phyloP scores from a whole-genome alignment of 2,329 filamentous ascomycete species.

The Coniochaeta sp. region DNA sequence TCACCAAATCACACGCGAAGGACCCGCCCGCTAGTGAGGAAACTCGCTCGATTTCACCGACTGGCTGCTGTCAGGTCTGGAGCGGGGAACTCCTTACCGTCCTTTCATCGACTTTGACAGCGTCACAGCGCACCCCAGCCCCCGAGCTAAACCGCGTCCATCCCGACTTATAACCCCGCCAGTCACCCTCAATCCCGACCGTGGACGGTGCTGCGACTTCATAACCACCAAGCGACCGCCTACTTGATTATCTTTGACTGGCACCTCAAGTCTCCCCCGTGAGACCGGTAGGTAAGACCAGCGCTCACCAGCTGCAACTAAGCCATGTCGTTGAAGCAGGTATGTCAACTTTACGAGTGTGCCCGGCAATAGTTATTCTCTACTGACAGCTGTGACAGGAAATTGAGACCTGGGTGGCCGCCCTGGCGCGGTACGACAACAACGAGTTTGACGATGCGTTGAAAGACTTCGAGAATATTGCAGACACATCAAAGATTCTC shows the following conservation, averaged over 20 bases:
- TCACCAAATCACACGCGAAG: slow-evolving; percentile 2
- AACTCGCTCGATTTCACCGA: background rate
- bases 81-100: slow-evolving; percentile 1
- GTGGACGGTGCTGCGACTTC: background rate
- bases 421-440: slow-evolving; percentile 87
- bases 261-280: slow-evolving; percentile 3
- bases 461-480: slow-evolving; percentile 74
- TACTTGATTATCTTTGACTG: background rate
- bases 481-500: slow-evolving; percentile 94
- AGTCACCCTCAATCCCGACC: background rate
- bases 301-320: background rate
- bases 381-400: slow-evolving; percentile 48
- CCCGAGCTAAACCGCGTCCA: background rate
- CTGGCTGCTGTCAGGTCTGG: slow-evolving; percentile 1
- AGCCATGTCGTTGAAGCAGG: slow-evolving; percentile 34
- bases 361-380: background rate
- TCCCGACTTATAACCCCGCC: slow-evolving; percentile 3
- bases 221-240: background rate
- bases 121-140: background rate
- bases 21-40: background rate
- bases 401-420: slow-evolving; percentile 97
- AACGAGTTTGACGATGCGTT: slow-evolving; percentile 93
- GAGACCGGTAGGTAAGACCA: background rate
- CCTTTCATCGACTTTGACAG: background rate
- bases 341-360: slow-evolving; percentile 8